A percentile compares a stretch with the other conserved stretches of the same genome.
Evolutionary conservation across 140 eudicot species (phyloP).

Genomic region (Anethum foeniculum): DNA sequence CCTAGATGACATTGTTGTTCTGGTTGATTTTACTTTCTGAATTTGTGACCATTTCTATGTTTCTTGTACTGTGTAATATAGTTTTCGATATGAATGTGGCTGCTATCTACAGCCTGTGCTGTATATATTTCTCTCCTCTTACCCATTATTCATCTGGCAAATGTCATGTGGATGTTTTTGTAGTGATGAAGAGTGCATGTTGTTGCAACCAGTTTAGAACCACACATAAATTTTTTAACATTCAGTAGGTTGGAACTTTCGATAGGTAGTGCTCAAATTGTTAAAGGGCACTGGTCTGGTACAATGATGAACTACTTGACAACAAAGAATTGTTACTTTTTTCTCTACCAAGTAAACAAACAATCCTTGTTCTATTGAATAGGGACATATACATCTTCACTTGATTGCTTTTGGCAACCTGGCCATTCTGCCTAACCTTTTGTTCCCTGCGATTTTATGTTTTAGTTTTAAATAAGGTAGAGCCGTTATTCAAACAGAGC

Average conservation of each 20-base stretch:
- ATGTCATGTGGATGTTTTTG: neutral
- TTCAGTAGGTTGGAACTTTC: neutral
- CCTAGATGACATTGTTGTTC: constrained; percentile 15
- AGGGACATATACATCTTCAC: neutral
- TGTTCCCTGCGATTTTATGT: too few species aligned
- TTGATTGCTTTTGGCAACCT: neutral
- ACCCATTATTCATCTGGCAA: neutral
- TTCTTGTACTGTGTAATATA: constrained; percentile 9
- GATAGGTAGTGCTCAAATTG: neutral
- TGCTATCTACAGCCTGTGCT: neutral
- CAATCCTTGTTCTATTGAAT: neutral
- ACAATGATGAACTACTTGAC: neutral
- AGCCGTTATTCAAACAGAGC: too few species aligned
- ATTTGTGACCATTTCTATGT: constrained; percentile 8
- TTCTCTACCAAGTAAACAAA: neutral
- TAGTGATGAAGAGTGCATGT: neutral
- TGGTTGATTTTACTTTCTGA: constrained; percentile 6
- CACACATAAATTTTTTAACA: neutral
- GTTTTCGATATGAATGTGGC: neutral
- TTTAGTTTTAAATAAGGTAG: too few species aligned
- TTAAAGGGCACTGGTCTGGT: neutral
- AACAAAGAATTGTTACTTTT: neutral
- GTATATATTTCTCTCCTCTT: neutral
- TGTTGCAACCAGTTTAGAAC: neutral
- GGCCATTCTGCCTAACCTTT: too few species aligned